Percentiles rank a stretch among this genome's conserved stretches.
These are phyloP conservation scores for Nemania sp. DNA, from an alignment of 2,329 filamentous ascomycete genomes.

Conservation along the genomic window DNA sequence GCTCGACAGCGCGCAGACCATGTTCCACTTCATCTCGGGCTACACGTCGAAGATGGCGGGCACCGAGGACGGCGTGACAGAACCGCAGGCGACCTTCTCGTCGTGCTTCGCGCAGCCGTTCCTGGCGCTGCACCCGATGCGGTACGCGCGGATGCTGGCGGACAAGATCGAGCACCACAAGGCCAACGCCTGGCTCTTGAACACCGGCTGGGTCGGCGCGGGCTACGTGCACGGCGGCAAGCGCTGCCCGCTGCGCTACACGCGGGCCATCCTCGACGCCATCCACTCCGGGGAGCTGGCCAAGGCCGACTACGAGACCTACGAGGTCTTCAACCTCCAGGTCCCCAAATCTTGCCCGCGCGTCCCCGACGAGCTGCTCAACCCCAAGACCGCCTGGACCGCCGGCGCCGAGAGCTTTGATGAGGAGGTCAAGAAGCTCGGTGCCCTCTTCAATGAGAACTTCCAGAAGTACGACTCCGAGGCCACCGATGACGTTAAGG, in stretches of 20 bases:
- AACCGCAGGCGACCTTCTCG: constrained; percentile 98
- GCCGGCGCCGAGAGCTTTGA: constrained; percentile 80
- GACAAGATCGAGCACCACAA: constrained; percentile 97
- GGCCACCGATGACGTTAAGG: constrained; percentile 78
- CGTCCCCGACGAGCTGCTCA: constrained; percentile 89
- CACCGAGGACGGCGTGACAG: constrained; percentile 94
- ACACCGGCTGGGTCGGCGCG: constrained; percentile 74
- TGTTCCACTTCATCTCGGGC: constrained; percentile 99
- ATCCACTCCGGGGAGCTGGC: constrained; percentile 97
- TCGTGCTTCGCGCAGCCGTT: constrained; percentile 99
- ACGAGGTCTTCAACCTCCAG: constrained; percentile 94
- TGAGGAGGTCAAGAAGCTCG: constrained; percentile 87
- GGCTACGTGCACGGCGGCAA: constrained; percentile 89
- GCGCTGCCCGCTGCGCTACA: constrained; percentile 98
- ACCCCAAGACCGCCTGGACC: constrained; percentile 92
- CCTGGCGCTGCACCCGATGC: constrained; percentile 98
- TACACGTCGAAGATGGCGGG: constrained; percentile 99
- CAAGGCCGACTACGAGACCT: constrained; percentile 89
- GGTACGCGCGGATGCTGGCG: constrained; percentile 96
- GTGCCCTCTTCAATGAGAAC: constrained; percentile 89
- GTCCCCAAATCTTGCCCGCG: constrained; percentile 91
- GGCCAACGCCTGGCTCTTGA: constrained; percentile 94
- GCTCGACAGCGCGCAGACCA: constrained; percentile 90
- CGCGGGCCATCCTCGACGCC: constrained; percentile 94
- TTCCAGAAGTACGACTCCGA: constrained; percentile 93